Evolutionary conservation across 805 yeast genomes (phyloP).

Genomic region (Ogataea sp.): DNA sequence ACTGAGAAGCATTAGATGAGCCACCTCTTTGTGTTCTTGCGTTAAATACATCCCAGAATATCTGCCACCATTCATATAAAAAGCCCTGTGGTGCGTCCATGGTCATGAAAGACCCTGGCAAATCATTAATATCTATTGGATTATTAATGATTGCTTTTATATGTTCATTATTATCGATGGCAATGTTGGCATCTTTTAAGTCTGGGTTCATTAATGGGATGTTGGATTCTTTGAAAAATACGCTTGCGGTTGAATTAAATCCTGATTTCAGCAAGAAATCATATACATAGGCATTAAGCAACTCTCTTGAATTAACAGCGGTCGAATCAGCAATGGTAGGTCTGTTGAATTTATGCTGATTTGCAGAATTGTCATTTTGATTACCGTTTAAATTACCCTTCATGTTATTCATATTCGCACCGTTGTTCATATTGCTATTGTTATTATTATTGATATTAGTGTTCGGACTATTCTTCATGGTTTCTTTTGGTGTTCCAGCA

Average conservation of each 20-base stretch:
- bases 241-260: conserved; percentile 61
- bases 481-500: background rate
- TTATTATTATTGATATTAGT: background rate
- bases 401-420: too few species aligned
- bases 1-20: conserved; percentile 58
- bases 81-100: conserved; percentile 87
- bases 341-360: conserved; percentile 1
- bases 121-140: conserved; percentile 19
- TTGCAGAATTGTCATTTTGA: background rate
- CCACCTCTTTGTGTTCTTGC: conserved; percentile 67
- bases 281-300: conserved; percentile 76
- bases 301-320: conserved; percentile 45
- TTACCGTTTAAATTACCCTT: background rate
- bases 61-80: conserved; percentile 91
- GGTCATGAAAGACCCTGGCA: conserved; percentile 43
- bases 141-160: background rate
- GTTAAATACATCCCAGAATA: conserved; percentile 89
- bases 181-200: too few species aligned
- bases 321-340: conserved; percentile 32
- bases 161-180: background rate
- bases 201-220: conserved; percentile 33
- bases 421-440: background rate
- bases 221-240: conserved; percentile 72
- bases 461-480: background rate
- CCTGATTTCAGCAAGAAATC: conserved; percentile 76